phyloP scores from a whole-genome alignment of 306 rosid genomes.

The Corylus heterophylla region DNA sequence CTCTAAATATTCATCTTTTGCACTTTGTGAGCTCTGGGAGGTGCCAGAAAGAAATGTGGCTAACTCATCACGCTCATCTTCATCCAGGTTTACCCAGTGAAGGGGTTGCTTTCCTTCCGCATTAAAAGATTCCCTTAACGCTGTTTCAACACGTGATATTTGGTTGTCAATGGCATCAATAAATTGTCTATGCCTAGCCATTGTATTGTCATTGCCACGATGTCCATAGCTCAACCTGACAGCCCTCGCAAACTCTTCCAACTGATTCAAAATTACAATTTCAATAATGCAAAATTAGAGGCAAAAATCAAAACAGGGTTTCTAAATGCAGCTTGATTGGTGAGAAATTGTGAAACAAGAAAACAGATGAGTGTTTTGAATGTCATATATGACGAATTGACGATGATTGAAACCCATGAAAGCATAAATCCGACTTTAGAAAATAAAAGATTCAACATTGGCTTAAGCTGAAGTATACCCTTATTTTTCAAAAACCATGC shows the following conservation, averaged over 20 bases:
- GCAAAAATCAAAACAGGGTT: neutral
- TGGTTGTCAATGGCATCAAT: slow-evolving; percentile 81
- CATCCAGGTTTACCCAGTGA: slow-evolving; percentile 80
- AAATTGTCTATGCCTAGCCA: slow-evolving; percentile 78
- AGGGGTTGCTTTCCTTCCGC: slow-evolving; percentile 79
- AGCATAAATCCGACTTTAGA: neutral
- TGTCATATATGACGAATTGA: neutral
- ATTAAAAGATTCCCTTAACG: slow-evolving; percentile 54
- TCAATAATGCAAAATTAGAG: slow-evolving; percentile 29
- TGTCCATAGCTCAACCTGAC: slow-evolving; percentile 73
- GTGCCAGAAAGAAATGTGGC: slow-evolving; percentile 92
- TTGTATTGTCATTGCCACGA: slow-evolving; percentile 53
- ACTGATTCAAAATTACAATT: slow-evolving; percentile 43
- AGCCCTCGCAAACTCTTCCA: slow-evolving; percentile 93
- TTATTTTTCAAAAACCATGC: neutral
- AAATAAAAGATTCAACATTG: neutral
- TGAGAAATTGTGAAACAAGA: slow-evolving; percentile 20
- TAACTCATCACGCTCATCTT: slow-evolving; percentile 83
- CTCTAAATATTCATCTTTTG: slow-evolving; percentile 44
- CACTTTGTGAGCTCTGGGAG: slow-evolving; percentile 33
- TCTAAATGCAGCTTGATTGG: slow-evolving; percentile 6
- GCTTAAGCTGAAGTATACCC: neutral
- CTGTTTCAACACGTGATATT: slow-evolving; percentile 70
- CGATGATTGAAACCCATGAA: slow-evolving; percentile 7
- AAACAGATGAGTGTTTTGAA: slow-evolving; percentile 3